phyloP scores from a whole-genome alignment of 2,329 filamentous ascomycete species.

The Zymoseptoria tritici region DNA sequence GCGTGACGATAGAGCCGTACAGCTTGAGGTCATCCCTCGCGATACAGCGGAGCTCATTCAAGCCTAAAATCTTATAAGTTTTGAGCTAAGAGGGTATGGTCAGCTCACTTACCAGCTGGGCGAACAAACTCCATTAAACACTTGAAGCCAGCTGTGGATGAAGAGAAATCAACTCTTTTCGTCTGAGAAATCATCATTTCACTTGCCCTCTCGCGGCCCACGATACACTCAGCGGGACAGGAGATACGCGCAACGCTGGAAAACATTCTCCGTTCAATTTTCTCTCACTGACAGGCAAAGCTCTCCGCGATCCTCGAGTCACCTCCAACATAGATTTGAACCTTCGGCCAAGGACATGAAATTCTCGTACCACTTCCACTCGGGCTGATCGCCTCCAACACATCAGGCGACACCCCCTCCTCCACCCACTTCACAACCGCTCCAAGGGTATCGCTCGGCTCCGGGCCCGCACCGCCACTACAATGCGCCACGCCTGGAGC shows the following conservation, averaged over 20 bases:
- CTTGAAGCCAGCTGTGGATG: no score
- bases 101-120: constrained; percentile 5
- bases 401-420: constrained; percentile 21
- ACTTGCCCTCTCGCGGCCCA: neutral
- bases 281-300: constrained; percentile 5
- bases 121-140: constrained; percentile 7
- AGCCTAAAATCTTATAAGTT: constrained; percentile 21
- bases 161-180: no score
- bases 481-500: constrained; percentile 36
- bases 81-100: neutral
- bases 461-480: constrained; percentile 24
- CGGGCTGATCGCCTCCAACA: no score
- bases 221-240: neutral
- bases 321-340: constrained; percentile 12
- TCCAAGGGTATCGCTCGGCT: constrained; percentile 16
- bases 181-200: no score
- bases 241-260: neutral
- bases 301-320: constrained; percentile 3
- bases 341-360: constrained; percentile 13
- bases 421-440: constrained; percentile 26
- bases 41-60: constrained; percentile 37
- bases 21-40: constrained; percentile 35
- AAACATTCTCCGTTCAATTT: neutral
- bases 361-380: neutral
- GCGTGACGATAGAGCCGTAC: constrained; percentile 35